These are phyloP conservation scores for Zygnema cylindricum DNA, from an alignment of 139 green algal genomes.

Conservation along the genomic window DNA sequence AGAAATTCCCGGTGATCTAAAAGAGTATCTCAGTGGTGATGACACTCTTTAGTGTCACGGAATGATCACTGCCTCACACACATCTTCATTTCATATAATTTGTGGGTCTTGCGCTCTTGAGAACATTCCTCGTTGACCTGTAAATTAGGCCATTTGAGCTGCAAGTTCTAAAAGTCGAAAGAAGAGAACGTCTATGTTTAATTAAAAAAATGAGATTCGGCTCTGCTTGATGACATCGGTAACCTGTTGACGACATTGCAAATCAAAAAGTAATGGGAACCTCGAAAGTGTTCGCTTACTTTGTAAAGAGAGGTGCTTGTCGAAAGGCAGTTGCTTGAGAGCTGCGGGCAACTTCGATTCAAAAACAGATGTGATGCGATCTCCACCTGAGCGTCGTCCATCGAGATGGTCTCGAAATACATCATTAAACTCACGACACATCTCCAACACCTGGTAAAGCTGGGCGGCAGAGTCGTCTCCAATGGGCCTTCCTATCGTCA, in stretches of 20 bases:
- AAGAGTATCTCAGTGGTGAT: too few relatives aligned
- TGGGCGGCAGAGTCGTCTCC: neutral
- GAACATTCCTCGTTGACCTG: too few relatives aligned
- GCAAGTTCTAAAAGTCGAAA: too few relatives aligned
- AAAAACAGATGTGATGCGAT: conserved; percentile 84
- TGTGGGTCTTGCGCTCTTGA: too few relatives aligned
- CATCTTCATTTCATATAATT: too few relatives aligned
- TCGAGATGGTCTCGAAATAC: conserved; percentile 40
- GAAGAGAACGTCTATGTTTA: too few relatives aligned
- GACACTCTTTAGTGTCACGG: too few relatives aligned
- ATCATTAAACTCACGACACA: conserved; percentile 54
- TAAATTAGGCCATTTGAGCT: too few relatives aligned
- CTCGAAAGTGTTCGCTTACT: neutral
- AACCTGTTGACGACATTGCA: neutral
- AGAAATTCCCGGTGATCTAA: too few relatives aligned
- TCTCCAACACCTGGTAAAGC: conserved; percentile 46
- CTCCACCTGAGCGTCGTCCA: conserved; percentile 69
- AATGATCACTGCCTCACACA: too few relatives aligned
- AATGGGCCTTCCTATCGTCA: conserved; percentile 15
- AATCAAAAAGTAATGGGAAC: neutral
- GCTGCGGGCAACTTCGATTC: conserved; percentile 30
- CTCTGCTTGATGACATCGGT: too few relatives aligned
- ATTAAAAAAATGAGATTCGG: too few relatives aligned
- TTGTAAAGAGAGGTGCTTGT: conserved; percentile 38
- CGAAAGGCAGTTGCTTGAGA: conserved; percentile 48